Conservation (phyloP, 345 rosid species). For the Turritis glabra region DNA sequence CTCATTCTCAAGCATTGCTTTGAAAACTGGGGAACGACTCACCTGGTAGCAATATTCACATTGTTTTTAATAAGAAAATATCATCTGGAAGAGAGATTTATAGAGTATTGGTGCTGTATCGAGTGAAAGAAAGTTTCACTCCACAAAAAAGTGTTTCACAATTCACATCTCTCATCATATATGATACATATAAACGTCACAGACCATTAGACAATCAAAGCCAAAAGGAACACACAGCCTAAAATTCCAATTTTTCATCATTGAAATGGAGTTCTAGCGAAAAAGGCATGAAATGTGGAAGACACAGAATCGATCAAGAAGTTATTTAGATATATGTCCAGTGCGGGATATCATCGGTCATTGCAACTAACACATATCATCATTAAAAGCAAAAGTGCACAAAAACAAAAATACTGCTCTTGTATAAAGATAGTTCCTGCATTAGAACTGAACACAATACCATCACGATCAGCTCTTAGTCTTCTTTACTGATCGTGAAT, state of each 20-base stretch:
- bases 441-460: not conserved
- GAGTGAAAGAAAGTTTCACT: not conserved
- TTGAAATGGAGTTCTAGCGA: too few relatives aligned
- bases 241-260: not conserved
- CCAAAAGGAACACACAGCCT: not conserved
- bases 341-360: not conserved
- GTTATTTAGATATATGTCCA: not conserved
- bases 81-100: not conserved
- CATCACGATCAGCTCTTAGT: not conserved
- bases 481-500: too few relatives aligned
- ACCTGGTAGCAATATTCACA: conserved; percentile 43
- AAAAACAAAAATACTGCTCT: not conserved
- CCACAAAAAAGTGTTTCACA: too few relatives aligned
- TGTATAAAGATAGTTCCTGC: not conserved
- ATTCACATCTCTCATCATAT: too few relatives aligned
- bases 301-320: not conserved
- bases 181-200: not conserved
- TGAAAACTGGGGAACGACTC: conserved; percentile 78
- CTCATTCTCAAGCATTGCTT: conserved; percentile 87
- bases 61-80: not conserved
- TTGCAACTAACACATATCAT: not conserved
- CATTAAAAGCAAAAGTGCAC: not conserved
- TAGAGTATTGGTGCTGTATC: not conserved
- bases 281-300: not conserved
- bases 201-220: not conserved